Evolutionary conservation across 345 rosid genomes (phyloP), one percentile per base, ranked within the genome.

Genomic region (Arabis alpina): DNA sequence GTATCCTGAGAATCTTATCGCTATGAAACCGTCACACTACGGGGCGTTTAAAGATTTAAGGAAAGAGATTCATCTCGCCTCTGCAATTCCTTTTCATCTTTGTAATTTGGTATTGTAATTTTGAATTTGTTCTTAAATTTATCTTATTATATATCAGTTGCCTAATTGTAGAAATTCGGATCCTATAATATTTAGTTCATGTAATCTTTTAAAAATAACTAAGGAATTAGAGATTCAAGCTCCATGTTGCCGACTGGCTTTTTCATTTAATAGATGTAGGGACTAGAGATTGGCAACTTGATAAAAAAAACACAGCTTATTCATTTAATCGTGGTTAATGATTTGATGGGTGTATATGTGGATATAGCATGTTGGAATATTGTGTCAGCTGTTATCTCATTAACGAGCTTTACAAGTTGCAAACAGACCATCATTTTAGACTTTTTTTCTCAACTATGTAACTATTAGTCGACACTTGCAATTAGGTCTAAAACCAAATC

Each of bases 351-450:
- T 39, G 40, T 27, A 16, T 15, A 12, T 23, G 25, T 36, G 40
- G 40, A 36, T 2, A 24, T 8, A 41, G 32, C 3, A 60, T 19
- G n/a, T 39, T 32, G 52, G 50, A 19, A 70, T 16, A 37, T 34
- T 44, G 64, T 23, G 61, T 76, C 48, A 63, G 65, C 70, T 54
- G 47, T 62, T 61, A 68, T 4, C 74, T 75, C 57, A 61, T 53
- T 8, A 16, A 8, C 27, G 63, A 74, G 39, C 13, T 61, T 61
- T 40, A 34, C 74, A 69, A 68, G 74, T 68, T 75, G 74, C 58
- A 54, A 55, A 54, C 24, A 62, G 74, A 54, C 79, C 70, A 75
- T 61, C 79, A 61, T 45, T 56, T 54, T 62, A 48, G 79, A 75
- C 79, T 61, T 54, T 68, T 23, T 51, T 36, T 28, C 19, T 40